Base-by-base conservation (phyloP, 805 yeast species). In the Wickerhamia fluorescens region DNA sequence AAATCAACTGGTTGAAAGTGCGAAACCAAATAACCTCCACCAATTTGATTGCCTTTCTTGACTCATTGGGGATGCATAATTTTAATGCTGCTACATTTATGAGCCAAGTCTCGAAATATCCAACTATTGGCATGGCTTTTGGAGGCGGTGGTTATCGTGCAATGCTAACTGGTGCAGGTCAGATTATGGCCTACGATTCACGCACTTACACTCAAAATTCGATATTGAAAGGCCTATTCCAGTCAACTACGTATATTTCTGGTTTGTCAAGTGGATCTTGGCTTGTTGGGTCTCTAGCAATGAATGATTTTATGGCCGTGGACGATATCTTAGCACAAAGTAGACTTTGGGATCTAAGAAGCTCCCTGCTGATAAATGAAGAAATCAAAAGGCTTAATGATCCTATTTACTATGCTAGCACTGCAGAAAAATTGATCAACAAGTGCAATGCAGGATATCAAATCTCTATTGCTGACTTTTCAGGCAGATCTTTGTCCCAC, bases 91-190 rank as follows among this genome's bases (percentile, higher is more conserved):
- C 23, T 8, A 4, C n/a, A 17, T 38, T 36, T 17, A 25, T 38
- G 15, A 11, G 16, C 15, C 22, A 18, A 6, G 31, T 37, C 6
- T 5, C 25, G 12, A 19, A 22, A 17, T 39, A 53, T 3, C 42
- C 46, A 4, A 45, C 31, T 8, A 51, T 60, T 10, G 68, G 56
- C 5, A 24, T 60, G n/a, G 58, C 66, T 4, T 50, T 61, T 31
- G 41, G 56, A 13, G 67, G 66, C 2, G 67, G 67, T 16, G 62
- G 66, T 3, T 58, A 56, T 31, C 44, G 67, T 30, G 57, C 65
- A 8, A 55, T 63, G 85, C 56, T 85, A 19, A 58, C 68, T 30
- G 95, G 94, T 3, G 95, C 94, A n/a, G 95, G 95, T 17, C 74
- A 77, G 49, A 55, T 86, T 12, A 61, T 88, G 1, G 95, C 92